Base-by-base conservation (phyloP, 2,329 filamentous ascomycete species). In the Verticillium isaacii region DNA sequence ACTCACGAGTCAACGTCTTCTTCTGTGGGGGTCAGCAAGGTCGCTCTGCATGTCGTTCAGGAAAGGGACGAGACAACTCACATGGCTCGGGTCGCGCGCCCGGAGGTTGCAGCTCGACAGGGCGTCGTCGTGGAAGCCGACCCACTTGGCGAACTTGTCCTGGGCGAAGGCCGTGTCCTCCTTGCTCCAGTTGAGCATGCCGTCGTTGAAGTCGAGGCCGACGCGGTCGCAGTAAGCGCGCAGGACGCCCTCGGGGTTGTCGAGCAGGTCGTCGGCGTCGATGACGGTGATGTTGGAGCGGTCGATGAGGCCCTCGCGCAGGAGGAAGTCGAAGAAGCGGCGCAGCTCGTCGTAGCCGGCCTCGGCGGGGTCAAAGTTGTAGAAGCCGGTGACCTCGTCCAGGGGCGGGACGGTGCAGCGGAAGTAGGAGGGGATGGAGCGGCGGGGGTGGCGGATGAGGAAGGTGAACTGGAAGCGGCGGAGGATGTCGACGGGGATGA, bases 121-220 rank as follows among this genome's bases (percentile, higher is more conserved):
- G 15, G 93, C 95, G 80, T 98, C 95, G 68, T 98, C 91, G 74
- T 98, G 95, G 79, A 96, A 98, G 12, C 95, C 95, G 68, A 88
- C 90, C 95, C 95, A 98, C 80, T 99, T 98, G 78, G 93, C 92
- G 77, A 98, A 98, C 19, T 88, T 88, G 65, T 86, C 82, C 67
- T 84, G 82, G 3, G 93, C 94, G 64, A 85, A 80, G 59, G 92
- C 87, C 68, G 89, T 88, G 66, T 90, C 89, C 59, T 89, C 87
- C 32, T 89, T 87, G 65, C 90, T 85, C 95, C 95, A 98, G 62
- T 84, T 82, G 65, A 99, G 81, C 93, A 98, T 97, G 15, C 85
- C 80, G 0, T 87, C 85, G 55, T 80, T 79, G 75, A 89, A 99
- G 17, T 90, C 84, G 63, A 97, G 82, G 32, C 89, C 92, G 15